Percentiles rank a stretch among this genome's conserved stretches.
phyloP scores from a whole-genome alignment of 2,329 filamentous ascomycete species.

The Huntiella moniliformis region DNA sequence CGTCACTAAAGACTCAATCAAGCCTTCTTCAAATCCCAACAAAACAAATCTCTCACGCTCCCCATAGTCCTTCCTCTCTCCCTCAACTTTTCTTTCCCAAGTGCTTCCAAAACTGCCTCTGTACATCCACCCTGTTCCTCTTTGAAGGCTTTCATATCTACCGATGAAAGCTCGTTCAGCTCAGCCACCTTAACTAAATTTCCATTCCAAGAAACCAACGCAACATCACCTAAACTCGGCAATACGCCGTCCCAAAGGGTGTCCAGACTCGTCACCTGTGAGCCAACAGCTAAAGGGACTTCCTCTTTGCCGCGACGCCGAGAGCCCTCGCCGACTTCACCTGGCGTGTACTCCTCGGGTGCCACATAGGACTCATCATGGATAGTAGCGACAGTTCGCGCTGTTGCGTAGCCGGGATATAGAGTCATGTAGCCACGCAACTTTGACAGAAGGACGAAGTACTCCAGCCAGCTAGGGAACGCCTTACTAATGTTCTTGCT shows the following conservation, averaged over 20 bases:
- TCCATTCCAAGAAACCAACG: slow-evolving; percentile 48
- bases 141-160: slow-evolving; percentile 42
- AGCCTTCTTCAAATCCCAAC: slow-evolving; percentile 16
- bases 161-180: slow-evolving; percentile 25
- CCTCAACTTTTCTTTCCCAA: slow-evolving; percentile 13
- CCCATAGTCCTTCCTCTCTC: slow-evolving; percentile 10
- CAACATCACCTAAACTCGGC: slow-evolving; percentile 27
- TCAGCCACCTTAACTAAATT: slow-evolving; percentile 15
- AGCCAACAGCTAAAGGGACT: slow-evolving; percentile 24
- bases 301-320: slow-evolving; percentile 14
- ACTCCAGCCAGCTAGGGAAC: slow-evolving; percentile 61
- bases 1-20: too few relatives aligned
- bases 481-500: slow-evolving; percentile 45
- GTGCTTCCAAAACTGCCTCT: slow-evolving; percentile 16
- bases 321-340: slow-evolving; percentile 11
- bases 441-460: slow-evolving; percentile 56
- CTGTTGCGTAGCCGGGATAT: slow-evolving; percentile 48
- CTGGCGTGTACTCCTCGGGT: slow-evolving; percentile 46
- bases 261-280: slow-evolving; percentile 27
- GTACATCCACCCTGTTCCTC: slow-evolving; percentile 48
- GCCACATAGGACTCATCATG: slow-evolving; percentile 56
- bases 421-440: slow-evolving; percentile 60
- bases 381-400: slow-evolving; percentile 43
- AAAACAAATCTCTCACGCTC: slow-evolving; percentile 46
- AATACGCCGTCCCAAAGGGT: slow-evolving; percentile 27